phyloP scores from a whole-genome alignment of 495 filamentous ascomycete species.

The Astrothelium macrocarpum region DNA sequence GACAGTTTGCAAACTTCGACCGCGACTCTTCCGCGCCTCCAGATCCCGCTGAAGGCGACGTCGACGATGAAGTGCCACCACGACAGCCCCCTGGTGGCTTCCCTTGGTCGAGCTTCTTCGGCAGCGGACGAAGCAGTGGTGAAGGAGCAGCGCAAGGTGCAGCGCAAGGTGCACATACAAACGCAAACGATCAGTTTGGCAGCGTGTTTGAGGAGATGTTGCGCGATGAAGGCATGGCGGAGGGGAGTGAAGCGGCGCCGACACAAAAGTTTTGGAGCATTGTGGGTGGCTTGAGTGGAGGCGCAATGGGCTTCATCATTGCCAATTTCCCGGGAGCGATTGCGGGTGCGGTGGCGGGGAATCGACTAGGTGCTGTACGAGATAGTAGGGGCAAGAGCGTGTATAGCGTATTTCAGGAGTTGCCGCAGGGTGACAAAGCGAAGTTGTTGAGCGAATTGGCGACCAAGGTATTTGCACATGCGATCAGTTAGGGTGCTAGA shows the following conservation, averaged over 20 bases:
- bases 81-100: slow-evolving; percentile 36
- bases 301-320: slow-evolving; percentile 87
- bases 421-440: slow-evolving; percentile 71
- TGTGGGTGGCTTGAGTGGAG: slow-evolving; percentile 77
- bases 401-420: slow-evolving; percentile 75
- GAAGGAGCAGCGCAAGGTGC: slow-evolving; percentile 30
- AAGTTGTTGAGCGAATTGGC: slow-evolving; percentile 46
- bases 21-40: slow-evolving; percentile 25
- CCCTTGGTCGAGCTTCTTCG: slow-evolving; percentile 56
- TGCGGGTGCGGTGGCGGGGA: slow-evolving; percentile 88
- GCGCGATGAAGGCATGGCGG: slow-evolving; percentile 79
- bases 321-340: slow-evolving; percentile 82
- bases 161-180: slow-evolving; percentile 41
- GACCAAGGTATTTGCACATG: slow-evolving; percentile 36
- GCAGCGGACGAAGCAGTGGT: slow-evolving; percentile 32
- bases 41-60: slow-evolving; percentile 37
- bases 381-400: slow-evolving; percentile 93
- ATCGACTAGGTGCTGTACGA: slow-evolving; percentile 74
- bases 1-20: slow-evolving; percentile 34
- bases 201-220: slow-evolving; percentile 97
- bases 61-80: slow-evolving; percentile 50
- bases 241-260: slow-evolving; percentile 43
- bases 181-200: slow-evolving; percentile 70
- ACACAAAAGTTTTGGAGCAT: slow-evolving; percentile 77
- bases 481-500: slow-evolving; percentile 14